These are phyloP conservation scores for Aspergillus candidus DNA, from an alignment of 2,329 filamentous ascomycete genomes.

Conservation along the genomic window DNA sequence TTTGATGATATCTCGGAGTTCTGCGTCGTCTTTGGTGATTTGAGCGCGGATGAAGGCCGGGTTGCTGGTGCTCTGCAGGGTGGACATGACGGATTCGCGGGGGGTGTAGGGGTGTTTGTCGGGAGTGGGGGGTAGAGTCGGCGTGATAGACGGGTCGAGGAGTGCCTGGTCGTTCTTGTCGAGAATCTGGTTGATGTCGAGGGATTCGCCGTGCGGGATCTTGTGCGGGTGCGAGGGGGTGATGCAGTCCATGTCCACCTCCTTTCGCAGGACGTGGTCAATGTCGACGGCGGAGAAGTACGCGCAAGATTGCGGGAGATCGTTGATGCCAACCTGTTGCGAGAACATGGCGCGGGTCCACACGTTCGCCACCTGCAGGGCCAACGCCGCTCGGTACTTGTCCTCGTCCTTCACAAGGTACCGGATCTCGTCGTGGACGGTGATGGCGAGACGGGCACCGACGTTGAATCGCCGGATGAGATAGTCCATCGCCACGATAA, in stretches of 20 bases:
- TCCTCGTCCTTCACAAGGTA: constrained; percentile 83
- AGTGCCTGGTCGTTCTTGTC: constrained; percentile 62
- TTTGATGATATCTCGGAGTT: constrained; percentile 67
- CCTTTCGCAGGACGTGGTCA: constrained; percentile 91
- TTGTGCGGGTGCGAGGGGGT: constrained; percentile 76
- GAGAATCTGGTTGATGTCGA: constrained; percentile 77
- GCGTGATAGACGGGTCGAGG: constrained; percentile 60
- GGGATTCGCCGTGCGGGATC: constrained; percentile 77
- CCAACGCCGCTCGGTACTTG: constrained; percentile 84
- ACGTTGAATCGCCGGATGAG: constrained; percentile 79
- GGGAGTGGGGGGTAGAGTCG: constrained; percentile 53
- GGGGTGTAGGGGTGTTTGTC: constrained; percentile 62
- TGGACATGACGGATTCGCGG: constrained; percentile 73
- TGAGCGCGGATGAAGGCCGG: constrained; percentile 74
- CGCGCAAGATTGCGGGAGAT: constrained; percentile 87
- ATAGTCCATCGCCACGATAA: constrained; percentile 93
- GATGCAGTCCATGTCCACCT: constrained; percentile 95
- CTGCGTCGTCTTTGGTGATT: constrained; percentile 66
- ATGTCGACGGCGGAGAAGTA: constrained; percentile 96
- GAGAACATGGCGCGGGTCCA: constrained; percentile 98
- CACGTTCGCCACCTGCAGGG: constrained; percentile 85
- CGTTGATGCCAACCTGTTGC: constrained; percentile 92
- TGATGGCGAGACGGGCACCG: constrained; percentile 78
- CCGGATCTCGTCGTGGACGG: constrained; percentile 94
- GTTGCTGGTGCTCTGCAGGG: constrained; percentile 51